Evolutionary conservation across 1,139 yeast species (phyloP).

Genomic region (Lodderomyces metapsilosis): DNA sequence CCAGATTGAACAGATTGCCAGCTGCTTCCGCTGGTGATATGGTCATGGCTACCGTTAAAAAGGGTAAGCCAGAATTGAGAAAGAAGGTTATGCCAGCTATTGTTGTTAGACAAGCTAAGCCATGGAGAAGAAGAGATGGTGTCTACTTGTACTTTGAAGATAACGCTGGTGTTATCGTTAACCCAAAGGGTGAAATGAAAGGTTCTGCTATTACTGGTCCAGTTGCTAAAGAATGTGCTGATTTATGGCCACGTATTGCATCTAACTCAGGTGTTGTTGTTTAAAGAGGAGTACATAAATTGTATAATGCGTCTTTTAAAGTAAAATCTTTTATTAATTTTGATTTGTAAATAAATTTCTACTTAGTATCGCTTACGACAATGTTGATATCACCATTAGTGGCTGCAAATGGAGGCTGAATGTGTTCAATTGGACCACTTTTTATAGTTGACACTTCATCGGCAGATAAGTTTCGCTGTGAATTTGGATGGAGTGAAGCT

Average conservation of each 20-base stretch:
- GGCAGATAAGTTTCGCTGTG: constrained; percentile 10
- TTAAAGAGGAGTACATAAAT: constrained; percentile 32
- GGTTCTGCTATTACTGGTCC: constrained; percentile 99
- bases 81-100: constrained; percentile 99
- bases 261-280: constrained; percentile 99
- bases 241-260: constrained; percentile 99
- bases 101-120: constrained; percentile 98
- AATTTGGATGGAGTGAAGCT: background rate
- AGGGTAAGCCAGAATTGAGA: constrained; percentile 99
- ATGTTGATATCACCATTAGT: constrained; percentile 12
- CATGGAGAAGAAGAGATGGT: constrained; percentile 99
- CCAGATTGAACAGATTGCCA: constrained; percentile 99
- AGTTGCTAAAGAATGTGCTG: constrained; percentile 99
- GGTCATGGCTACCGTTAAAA: constrained; percentile 99
- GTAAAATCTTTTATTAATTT: background rate
- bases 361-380: constrained; percentile 8
- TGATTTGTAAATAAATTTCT: background rate
- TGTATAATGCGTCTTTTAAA: background rate
- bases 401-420: constrained; percentile 1
- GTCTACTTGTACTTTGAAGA: constrained; percentile 99
- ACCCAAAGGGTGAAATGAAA: constrained; percentile 99
- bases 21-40: constrained; percentile 99
- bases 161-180: constrained; percentile 99
- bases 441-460: constrained; percentile 15
- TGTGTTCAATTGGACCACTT: constrained; percentile 7